Evolutionary conservation across 2,329 filamentous ascomycete genomes (phyloP), one percentile per base, ranked within the genome.

Genomic region (Fusarium longipes): DNA sequence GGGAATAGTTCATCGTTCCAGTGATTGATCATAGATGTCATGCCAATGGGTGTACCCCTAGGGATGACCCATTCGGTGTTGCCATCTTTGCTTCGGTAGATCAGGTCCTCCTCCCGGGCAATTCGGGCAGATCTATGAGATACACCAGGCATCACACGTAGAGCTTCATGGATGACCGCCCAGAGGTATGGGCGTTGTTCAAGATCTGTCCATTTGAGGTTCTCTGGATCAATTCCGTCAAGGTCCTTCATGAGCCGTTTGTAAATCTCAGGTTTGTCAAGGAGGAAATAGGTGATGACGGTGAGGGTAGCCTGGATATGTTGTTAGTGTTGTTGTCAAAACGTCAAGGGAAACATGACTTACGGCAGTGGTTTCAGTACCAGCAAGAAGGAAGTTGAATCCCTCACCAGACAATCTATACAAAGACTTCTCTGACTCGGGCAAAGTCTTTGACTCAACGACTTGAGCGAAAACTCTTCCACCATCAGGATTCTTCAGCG

Each of bases 361-460:
- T 27, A 77, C 77, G 15, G 75, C 76, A 8, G 71, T 75, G 3
- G 77, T 82, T 61, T 82, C 80, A 0, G 77, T 78, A 0, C 80
- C 81, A 2, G 77, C 81, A 3, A 73, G 65, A 1, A 81, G 48
- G 20, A 83, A 60, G 6, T 74, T 67, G 22, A 77, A 76, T 0
- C 76, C 80, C 43, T 83, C 81, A 6, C 80, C 74, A 11, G 73
- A 73, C 2, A 82, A 67, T 2, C 78, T 71, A 14, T 74, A 68
- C 5, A 70, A 57, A 0, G 73, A 76, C 40, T 78, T 79, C 48
- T 84, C 80, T 6, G 78, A 66, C 63, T 70, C 12, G 73, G 77
- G 20, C 1, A 83, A 47, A 2, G 73, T 60, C 10, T 70, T 65
- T 0, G 70, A 72, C 24, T 70, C 45, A 6, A 67, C 51, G 4